Evolutionary conservation across 1,284 basidiomycete genomes (phyloP).

Genomic region (Ceratobasidium theobromae): DNA sequence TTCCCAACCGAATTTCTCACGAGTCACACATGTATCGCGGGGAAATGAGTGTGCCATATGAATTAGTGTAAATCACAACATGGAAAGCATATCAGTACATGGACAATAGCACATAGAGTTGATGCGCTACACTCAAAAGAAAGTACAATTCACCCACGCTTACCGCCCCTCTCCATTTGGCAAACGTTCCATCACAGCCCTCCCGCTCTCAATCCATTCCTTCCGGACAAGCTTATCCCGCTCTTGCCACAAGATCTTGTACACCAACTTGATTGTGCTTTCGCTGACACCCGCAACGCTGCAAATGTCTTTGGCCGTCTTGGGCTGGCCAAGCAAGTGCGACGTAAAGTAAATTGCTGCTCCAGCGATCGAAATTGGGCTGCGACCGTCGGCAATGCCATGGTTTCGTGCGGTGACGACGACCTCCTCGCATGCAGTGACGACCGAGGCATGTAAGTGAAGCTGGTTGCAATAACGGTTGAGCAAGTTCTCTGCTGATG

Average conservation of each 20-base stretch:
- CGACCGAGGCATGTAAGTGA: conserved; percentile 80
- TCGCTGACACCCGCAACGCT: conserved; percentile 97
- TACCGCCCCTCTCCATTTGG: conserved; percentile 39
- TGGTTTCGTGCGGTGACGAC: conserved; percentile 79
- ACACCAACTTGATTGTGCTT: conserved; percentile 90
- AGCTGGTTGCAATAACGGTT: conserved; percentile 95
- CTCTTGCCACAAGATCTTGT: conserved; percentile 67
- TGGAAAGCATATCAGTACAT: conserved; percentile 11
- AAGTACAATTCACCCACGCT: neutral
- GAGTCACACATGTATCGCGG: neutral
- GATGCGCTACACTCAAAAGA: too few relatives aligned
- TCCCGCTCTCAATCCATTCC: conserved; percentile 78
- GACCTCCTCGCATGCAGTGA: conserved; percentile 83
- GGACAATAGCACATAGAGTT: neutral
- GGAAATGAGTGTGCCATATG: conserved; percentile 15
- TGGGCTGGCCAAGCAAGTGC: conserved; percentile 71
- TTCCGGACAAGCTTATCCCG: conserved; percentile 75
- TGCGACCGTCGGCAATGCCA: conserved; percentile 88
- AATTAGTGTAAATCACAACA: conserved; percentile 2
- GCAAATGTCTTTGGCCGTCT: conserved; percentile 83
- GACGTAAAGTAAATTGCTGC: conserved; percentile 95
- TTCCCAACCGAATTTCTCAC: too few relatives aligned
- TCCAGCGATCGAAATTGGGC: conserved; percentile 93
- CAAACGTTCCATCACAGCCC: conserved; percentile 58
- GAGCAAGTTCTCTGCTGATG: conserved; percentile 77